Evolutionary conservation across 2,329 filamentous ascomycete genomes (phyloP).

Genomic region (Penicillium sp.): DNA sequence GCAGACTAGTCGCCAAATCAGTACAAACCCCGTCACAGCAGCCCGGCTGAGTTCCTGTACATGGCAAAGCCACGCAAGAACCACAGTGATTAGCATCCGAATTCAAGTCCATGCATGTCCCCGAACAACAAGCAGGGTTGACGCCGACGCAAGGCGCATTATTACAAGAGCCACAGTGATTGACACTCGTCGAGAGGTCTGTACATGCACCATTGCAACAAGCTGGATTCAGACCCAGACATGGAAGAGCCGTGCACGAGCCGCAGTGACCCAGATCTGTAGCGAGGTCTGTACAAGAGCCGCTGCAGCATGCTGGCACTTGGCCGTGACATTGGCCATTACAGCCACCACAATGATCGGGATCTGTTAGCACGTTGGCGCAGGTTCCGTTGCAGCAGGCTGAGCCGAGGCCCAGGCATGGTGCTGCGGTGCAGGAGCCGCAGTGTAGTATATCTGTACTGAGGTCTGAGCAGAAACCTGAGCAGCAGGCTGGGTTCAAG

Average conservation of each 20-base stretch:
- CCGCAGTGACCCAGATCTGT: background rate
- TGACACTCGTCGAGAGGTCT: background rate
- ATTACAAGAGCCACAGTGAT: constrained; percentile 7
- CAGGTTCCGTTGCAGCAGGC: background rate
- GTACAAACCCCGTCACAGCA: constrained; percentile 10
- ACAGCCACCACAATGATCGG: background rate
- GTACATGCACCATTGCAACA: constrained; percentile 10
- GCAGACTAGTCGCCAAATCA: constrained; percentile 8
- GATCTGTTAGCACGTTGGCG: background rate
- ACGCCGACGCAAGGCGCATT: background rate
- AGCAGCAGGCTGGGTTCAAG: background rate
- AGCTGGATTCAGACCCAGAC: constrained; percentile 6
- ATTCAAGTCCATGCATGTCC: constrained; percentile 10
- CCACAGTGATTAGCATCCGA: constrained; percentile 8
- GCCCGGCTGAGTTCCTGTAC: background rate
- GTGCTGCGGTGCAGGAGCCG: background rate
- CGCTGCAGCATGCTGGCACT: background rate
- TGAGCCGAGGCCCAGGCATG: background rate
- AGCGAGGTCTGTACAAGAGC: background rate
- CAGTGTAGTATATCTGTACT: background rate
- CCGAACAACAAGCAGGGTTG: constrained; percentile 12
- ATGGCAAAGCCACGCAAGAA: constrained; percentile 5
- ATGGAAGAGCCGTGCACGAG: background rate
- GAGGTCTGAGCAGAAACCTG: background rate
- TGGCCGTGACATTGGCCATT: background rate